phyloP scores from a whole-genome alignment of 176 grass and related monocot genomes.

The Hordeum vulgare region DNA sequence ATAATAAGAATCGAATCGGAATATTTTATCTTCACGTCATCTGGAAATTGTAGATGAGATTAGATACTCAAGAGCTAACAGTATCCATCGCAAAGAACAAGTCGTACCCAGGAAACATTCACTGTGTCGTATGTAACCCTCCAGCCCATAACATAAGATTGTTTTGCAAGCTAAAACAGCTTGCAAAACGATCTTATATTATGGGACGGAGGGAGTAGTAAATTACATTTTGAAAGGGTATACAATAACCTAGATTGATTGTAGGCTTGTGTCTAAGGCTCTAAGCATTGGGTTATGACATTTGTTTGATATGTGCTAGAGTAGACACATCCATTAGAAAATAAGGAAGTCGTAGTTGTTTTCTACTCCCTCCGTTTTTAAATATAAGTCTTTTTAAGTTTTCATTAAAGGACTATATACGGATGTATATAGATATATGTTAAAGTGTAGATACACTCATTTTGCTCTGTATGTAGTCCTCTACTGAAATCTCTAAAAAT shows the following conservation, averaged over 20 bases:
- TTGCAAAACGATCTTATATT: no score
- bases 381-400: no score
- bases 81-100: neutral
- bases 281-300: neutral
- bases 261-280: neutral
- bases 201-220: no score
- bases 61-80: neutral
- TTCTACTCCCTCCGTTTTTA: no score
- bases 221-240: neutral
- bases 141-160: no score
- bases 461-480: no score
- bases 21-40: conserved; percentile 41
- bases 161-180: no score
- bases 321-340: neutral
- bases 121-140: neutral
- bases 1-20: conserved; percentile 32
- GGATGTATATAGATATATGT: no score
- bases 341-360: neutral
- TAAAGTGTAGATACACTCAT: no score
- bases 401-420: no score
- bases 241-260: neutral
- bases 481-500: no score
- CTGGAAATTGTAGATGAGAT: conserved; percentile 11
- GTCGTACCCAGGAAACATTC: neutral
- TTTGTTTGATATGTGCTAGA: neutral